These are phyloP conservation scores for Cicer chorassanicum DNA, from an alignment of 306 rosid species.

Conservation along the genomic window DNA sequence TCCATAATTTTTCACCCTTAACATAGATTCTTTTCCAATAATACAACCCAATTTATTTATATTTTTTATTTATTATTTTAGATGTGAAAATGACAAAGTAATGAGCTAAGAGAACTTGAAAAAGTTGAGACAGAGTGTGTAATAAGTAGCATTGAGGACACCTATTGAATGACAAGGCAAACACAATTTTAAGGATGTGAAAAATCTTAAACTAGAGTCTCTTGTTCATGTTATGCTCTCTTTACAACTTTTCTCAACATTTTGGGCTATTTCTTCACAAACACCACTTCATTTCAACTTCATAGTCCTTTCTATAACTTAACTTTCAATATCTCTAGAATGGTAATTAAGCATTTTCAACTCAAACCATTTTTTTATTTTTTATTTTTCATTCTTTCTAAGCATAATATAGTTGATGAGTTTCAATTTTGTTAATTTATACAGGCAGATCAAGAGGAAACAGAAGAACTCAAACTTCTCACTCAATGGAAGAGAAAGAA, in stretches of 20 bases:
- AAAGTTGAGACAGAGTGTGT: constrained; percentile 45
- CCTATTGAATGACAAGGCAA: constrained; percentile 40
- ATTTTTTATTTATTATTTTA: constrained; percentile 35
- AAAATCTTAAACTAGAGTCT: constrained; percentile 51
- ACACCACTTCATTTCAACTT: constrained; percentile 42
- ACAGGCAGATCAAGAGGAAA: constrained; percentile 53
- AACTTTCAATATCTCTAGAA: constrained; percentile 38
- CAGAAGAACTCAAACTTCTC: constrained; percentile 54
- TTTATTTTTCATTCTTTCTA: not conserved
- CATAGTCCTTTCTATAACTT: constrained; percentile 43
- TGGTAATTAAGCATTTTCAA: constrained; percentile 42
- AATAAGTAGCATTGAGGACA: constrained; percentile 45
- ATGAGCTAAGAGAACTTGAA: constrained; percentile 34
- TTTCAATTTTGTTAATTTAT: constrained; percentile 41
- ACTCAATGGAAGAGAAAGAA: constrained; percentile 47
- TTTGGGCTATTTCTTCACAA: constrained; percentile 51
- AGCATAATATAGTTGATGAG: constrained; percentile 16
- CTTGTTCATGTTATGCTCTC: constrained; percentile 29
- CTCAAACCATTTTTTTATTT: constrained; percentile 21
- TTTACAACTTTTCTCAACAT: constrained; percentile 36
- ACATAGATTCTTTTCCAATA: constrained; percentile 29
- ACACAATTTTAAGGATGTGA: constrained; percentile 43
- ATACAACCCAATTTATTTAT: constrained; percentile 17
- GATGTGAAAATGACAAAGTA: constrained; percentile 43
- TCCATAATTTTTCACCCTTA: constrained; percentile 46